These are phyloP conservation scores for Geotrichum fermentans DNA, from an alignment of 1,139 yeast genomes.

Conservation along the genomic window DNA sequence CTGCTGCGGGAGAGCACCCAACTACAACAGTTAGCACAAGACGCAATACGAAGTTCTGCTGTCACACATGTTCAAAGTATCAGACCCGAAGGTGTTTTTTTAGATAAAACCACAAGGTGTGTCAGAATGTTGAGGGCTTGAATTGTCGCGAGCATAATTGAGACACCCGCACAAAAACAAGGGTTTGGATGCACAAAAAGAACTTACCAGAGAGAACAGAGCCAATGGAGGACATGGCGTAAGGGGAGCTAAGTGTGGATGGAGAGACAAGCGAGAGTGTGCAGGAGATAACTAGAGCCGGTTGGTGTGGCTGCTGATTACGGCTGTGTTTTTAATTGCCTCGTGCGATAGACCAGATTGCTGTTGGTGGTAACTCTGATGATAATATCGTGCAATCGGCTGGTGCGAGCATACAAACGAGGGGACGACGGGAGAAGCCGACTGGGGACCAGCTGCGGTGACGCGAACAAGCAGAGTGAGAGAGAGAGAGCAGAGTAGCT, in stretches of 20 bases:
- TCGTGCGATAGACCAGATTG: background rate
- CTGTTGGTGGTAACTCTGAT: too few relatives aligned
- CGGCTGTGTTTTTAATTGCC: background rate
- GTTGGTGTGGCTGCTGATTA: background rate
- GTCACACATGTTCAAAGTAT: background rate
- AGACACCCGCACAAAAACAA: background rate
- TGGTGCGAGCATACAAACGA: too few relatives aligned
- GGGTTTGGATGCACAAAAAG: background rate
- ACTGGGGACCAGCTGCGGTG: background rate
- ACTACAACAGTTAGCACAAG: slow-evolving; percentile 20
- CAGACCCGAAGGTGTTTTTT: background rate
- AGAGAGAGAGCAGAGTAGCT: background rate
- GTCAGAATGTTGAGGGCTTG: background rate
- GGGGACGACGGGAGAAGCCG: too few relatives aligned
- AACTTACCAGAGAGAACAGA: slow-evolving; percentile 3
- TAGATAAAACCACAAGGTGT: background rate
- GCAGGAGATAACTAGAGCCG: background rate
- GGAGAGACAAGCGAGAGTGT: background rate
- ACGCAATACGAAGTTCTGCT: background rate
- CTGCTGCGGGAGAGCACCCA: slow-evolving; percentile 29
- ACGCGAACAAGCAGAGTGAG: background rate
- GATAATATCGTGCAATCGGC: too few relatives aligned
- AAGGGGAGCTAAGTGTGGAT: background rate
- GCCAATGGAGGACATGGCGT: background rate
- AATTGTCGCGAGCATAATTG: background rate